Conservation (phyloP, 2,329 filamentous ascomycete species). For the Chrysoporthe austroafricana region DNA sequence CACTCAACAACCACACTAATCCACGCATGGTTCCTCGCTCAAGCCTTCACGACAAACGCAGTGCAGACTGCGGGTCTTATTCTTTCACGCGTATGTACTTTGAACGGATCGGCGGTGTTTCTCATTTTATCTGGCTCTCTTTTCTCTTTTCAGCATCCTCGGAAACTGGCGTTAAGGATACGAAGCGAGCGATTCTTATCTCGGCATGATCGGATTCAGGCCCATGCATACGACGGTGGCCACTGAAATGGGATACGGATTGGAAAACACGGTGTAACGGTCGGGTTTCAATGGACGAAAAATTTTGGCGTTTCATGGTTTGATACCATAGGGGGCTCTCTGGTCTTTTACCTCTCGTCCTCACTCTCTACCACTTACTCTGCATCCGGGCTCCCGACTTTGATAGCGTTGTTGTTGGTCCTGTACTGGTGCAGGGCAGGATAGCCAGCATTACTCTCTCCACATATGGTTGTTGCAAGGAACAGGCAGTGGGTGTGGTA, state of each 20-base stretch:
- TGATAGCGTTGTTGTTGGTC: constrained; percentile 23
- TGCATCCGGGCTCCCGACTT: constrained; percentile 25
- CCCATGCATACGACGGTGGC: constrained; percentile 31
- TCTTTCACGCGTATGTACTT: background rate
- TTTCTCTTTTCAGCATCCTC: constrained; percentile 12
- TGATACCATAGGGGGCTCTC: constrained; percentile 22
- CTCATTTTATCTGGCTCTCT: background rate
- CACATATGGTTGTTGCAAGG: constrained; percentile 14
- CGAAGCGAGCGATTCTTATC: constrained; percentile 24
- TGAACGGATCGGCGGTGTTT: background rate
- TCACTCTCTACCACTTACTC: background rate
- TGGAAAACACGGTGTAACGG: constrained; percentile 22
- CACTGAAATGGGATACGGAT: constrained; percentile 14
- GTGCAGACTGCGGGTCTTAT: background rate
- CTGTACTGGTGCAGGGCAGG: constrained; percentile 6
- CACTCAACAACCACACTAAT: background rate
- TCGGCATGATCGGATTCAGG: constrained; percentile 23
- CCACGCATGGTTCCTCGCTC: background rate
- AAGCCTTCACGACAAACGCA: background rate
- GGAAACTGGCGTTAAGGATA: constrained; percentile 23
- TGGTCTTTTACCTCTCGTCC: background rate
- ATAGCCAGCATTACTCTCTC: constrained; percentile 19
- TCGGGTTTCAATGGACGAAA: constrained; percentile 14
- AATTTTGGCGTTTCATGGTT: constrained; percentile 24
- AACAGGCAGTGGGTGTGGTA: background rate